Evolutionary conservation across 1,284 basidiomycete genomes (phyloP), one percentile per base, ranked within the genome.

Genomic region (Anthracocystis walkeri): DNA sequence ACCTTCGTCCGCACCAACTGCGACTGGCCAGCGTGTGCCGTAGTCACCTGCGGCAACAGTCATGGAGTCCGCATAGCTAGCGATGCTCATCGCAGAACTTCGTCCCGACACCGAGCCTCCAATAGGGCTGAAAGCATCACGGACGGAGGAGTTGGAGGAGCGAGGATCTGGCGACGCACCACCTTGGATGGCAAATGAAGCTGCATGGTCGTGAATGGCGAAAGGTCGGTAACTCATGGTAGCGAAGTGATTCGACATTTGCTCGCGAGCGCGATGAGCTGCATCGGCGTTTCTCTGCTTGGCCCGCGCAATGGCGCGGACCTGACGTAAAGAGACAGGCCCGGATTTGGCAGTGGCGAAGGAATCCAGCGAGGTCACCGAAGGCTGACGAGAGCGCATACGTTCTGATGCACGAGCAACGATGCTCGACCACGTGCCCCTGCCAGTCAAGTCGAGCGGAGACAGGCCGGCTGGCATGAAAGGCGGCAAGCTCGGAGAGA

Each of bases 371-470:
- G 69, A 74, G 0, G 56, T 31, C 8, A 66, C 25, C n/a, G 71
- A 79, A 12, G 64, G 51, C 46, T 70, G 60, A 1, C 69, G 61
- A 21, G 72, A 65, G n/a, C 49, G 49, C 51, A 64, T 53, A 21
- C 58, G 45, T 16, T 68, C 64, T 2, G 64, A 63, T 11, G 79
- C 74, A 23, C 76, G 65, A 46, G 79, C 79, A 1, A 78, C 68
- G 60, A 80, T 80, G 60, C 77, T 77, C 16, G 65, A 67, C 79
- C 79, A 80, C 3, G 79, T 80, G 1, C 79, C 79, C 14, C 65
- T 69, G 14, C 79, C 79, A 0, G 79, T 80, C 52, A 80, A 41
- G 33, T 80, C 79, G 12, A 49, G 55, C 2, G 79, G 79, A 18
- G 57, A 62, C 25, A 79, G 23, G 5, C 77, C 79, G 7, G 59